A percentile compares a stretch with the other conserved stretches of the same genome.
Conservation (phyloP, 768 basidiomycete genomes). For the Leccinum longicurvipes region DNA sequence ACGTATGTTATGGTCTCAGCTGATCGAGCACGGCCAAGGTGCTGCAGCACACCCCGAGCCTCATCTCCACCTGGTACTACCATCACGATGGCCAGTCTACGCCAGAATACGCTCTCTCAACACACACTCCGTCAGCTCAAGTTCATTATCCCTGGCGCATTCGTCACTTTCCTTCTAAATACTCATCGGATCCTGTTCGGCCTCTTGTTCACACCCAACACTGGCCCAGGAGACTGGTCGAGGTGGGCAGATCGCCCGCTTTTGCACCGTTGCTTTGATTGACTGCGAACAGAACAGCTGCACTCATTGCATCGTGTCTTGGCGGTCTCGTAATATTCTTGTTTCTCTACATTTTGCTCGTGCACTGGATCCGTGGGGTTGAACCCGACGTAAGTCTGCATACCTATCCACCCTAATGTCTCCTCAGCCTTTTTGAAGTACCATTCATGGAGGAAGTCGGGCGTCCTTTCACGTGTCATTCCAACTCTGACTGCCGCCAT, state of each 20-base stretch:
- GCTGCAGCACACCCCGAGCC: not conserved
- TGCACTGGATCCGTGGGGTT: constrained; percentile 64
- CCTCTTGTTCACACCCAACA: constrained; percentile 31
- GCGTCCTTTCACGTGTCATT: constrained; percentile 63
- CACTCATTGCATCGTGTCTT: constrained; percentile 50
- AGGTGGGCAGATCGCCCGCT: constrained; percentile 35
- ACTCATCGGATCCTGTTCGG: constrained; percentile 50
- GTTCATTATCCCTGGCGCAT: constrained; percentile 68
- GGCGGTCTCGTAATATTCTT: constrained; percentile 60
- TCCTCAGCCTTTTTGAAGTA: constrained; percentile 45
- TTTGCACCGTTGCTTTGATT: not conserved
- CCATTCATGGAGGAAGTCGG: constrained; percentile 70
- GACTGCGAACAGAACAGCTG: constrained; percentile 43
- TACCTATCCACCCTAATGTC: not conserved
- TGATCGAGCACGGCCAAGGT: not conserved
- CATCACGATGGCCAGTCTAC: constrained; percentile 19
- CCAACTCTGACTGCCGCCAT: constrained; percentile 69
- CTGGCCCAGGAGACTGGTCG: constrained; percentile 45
- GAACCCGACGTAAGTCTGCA: constrained; percentile 60
- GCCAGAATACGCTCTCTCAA: constrained; percentile 28
- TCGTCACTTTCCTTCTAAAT: constrained; percentile 58
- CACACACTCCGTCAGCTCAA: constrained; percentile 71
- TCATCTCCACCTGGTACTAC: not conserved
- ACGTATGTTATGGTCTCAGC: constrained; percentile 14
- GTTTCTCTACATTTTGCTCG: constrained; percentile 69